A percentile compares a stretch with the other conserved stretches of the same genome.
phyloP scores from a whole-genome alignment of 305 asterid species.

The Euphrasia arctica region DNA sequence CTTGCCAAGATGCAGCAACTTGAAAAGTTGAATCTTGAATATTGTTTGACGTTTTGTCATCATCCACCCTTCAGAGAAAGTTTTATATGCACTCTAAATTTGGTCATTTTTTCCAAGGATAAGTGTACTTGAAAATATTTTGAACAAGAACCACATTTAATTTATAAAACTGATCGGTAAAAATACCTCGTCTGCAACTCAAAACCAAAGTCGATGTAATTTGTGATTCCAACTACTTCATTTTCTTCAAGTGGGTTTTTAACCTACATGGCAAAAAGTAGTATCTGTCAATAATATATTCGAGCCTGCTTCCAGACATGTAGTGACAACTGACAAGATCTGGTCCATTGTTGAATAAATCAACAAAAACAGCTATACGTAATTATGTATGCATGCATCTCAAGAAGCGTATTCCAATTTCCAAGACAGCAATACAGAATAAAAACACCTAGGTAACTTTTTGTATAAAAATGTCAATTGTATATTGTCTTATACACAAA shows the following conservation, averaged over 20 bases:
- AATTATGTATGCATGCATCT: neutral
- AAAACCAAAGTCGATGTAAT: constrained; percentile 87
- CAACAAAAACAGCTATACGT: neutral
- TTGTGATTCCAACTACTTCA: constrained; percentile 87
- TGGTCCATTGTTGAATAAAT: constrained; percentile 5
- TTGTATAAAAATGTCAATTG: neutral
- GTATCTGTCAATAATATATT: constrained; percentile 22
- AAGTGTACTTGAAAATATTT: constrained; percentile 23
- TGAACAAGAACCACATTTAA: constrained; percentile 3
- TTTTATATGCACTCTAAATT: constrained; percentile 4
- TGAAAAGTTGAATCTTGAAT: constrained; percentile 72
- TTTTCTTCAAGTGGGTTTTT: constrained; percentile 84
- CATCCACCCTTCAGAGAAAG: constrained; percentile 52
- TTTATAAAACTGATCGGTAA: constrained; percentile 16
- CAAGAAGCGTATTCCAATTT: neutral
- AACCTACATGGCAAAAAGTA: constrained; percentile 42
- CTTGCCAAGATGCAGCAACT: constrained; percentile 98
- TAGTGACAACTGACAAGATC: constrained; percentile 15
- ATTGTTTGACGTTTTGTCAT: constrained; percentile 43
- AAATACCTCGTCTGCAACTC: constrained; percentile 81
- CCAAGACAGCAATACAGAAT: neutral
- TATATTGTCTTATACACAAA: neutral
- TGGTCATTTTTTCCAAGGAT: constrained; percentile 12
- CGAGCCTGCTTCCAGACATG: neutral
- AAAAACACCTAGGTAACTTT: neutral